Evolutionary conservation across 2,329 filamentous ascomycete species (phyloP), one percentile per base, ranked within the genome.

Genomic region (Ascochyta rabiei): DNA sequence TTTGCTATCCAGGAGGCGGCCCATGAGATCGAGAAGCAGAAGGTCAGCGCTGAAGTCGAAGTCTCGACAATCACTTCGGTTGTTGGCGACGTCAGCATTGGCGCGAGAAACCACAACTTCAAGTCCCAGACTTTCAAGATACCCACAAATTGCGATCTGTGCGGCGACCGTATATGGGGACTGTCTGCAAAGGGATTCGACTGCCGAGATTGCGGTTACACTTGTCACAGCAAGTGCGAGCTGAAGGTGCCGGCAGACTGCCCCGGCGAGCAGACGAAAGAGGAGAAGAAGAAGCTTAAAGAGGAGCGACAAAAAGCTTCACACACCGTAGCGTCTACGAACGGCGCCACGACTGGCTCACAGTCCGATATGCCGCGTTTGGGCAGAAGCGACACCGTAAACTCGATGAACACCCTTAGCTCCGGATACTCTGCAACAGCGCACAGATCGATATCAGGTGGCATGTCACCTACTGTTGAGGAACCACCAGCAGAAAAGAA

Each of bases 121-220:
- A 96, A 96, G 77, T 87, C 91, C n/a, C 92, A 98, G 71, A 98
- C 95, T 0, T 99, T 98, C 82, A 98, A 98, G 75, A 96, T 99
- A 57, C 96, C 96, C 0, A 99, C 95, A 4, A 98, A 98, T 73
- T 99, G 95, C 78, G 95, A 99, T 75, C 83, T 97, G 12, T 99
- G 95, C 67, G 93, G 93, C 16, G 95, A 99, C 72, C 86, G 95
- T 24, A 96, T 99, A 73, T 99, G 95, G 95, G 95, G 95, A 0
- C 76, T 99, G 35, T 96, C 91, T 26, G 93, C 95, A 33, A 99
- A 99, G 77, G 95, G 95, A 0, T 96, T 96, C 71, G 93, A 96
- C 73, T 99, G 95, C 71, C 86, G 89, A 64, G 93, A 98, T 74
- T 99, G 95, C 70, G 95, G 96, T 30, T 99, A 97, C 77, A 97